phyloP scores from a whole-genome alignment of 2,329 filamentous ascomycete species.

The Chalaropsis ovoidea region DNA sequence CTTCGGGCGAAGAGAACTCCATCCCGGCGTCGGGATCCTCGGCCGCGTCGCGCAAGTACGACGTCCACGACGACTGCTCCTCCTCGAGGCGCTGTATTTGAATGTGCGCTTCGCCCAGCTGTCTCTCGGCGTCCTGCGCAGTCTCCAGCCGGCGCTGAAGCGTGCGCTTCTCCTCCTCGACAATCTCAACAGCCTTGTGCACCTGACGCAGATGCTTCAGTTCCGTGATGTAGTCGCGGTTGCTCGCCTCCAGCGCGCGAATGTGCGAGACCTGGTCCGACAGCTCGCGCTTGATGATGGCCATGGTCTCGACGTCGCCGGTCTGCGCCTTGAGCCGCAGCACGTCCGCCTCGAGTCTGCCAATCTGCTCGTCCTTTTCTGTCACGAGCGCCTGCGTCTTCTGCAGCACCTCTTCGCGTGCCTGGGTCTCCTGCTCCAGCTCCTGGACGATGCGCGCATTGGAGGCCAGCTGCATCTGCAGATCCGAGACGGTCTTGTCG shows the following conservation, averaged over 20 bases:
- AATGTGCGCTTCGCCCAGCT: slow-evolving; percentile 68
- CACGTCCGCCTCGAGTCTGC: slow-evolving; percentile 70
- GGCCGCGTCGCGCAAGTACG: slow-evolving; percentile 53
- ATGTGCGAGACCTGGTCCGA: slow-evolving; percentile 90
- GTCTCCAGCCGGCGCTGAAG: slow-evolving; percentile 68
- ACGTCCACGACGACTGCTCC: slow-evolving; percentile 76
- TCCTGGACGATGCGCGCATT: slow-evolving; percentile 45
- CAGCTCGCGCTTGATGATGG: slow-evolving; percentile 75
- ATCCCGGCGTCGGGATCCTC: slow-evolving; percentile 51
- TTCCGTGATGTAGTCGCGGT: slow-evolving; percentile 68
- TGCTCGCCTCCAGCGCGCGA: slow-evolving; percentile 67
- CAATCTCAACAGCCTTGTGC: slow-evolving; percentile 80
- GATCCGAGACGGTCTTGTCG: slow-evolving; percentile 46
- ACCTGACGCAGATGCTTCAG: slow-evolving; percentile 70
- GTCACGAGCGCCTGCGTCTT: slow-evolving; percentile 56
- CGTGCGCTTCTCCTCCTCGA: slow-evolving; percentile 87
- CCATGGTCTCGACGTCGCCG: slow-evolving; percentile 75
- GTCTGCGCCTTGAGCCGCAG: slow-evolving; percentile 75
- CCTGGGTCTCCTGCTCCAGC: slow-evolving; percentile 47
- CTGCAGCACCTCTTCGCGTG: slow-evolving; percentile 47
- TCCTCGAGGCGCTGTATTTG: slow-evolving; percentile 83
- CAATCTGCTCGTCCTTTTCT: slow-evolving; percentile 60
- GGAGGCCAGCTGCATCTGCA: slow-evolving; percentile 44
- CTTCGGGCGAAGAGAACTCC: slow-evolving; percentile 81
- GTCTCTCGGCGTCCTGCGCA: slow-evolving; percentile 61